These are phyloP conservation scores for Pinus taeda DNA, from an alignment of 75 land plant species.

Conservation along the genomic window DNA sequence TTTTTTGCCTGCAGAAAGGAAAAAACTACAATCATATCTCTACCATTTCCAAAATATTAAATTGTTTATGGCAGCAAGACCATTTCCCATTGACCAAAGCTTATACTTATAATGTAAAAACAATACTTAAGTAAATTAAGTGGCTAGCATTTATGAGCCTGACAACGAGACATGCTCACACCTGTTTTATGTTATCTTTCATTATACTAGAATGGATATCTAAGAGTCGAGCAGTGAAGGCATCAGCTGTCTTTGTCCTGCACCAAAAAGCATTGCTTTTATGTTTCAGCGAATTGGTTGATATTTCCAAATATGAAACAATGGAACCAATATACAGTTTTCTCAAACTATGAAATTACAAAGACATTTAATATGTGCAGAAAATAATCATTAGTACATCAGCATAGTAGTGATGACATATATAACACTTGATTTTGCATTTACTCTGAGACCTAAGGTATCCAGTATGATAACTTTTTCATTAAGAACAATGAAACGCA, in stretches of 20 bases:
- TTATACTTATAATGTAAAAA: not conserved
- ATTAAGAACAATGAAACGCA: not conserved
- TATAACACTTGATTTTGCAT: conserved; percentile 1
- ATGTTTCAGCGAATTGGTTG: not conserved
- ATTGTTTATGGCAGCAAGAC: not conserved
- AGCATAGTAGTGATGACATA: not conserved
- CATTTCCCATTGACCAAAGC: not conserved
- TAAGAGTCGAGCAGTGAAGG: conserved; percentile 81
- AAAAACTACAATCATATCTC: not conserved
- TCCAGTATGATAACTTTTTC: too few relatives aligned
- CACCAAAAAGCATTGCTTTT: conserved; percentile 11
- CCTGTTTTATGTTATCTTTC: conserved; percentile 76
- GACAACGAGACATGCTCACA: conserved; percentile 9
- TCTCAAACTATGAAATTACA: not conserved
- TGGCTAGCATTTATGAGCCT: not conserved
- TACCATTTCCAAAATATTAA: not conserved
- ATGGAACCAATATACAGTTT: not conserved
- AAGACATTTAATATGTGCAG: not conserved
- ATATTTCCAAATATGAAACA: not conserved
- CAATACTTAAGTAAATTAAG: not conserved
- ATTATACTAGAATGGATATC: conserved; percentile 79
- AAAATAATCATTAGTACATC: not conserved
- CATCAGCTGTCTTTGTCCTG: conserved; percentile 86
- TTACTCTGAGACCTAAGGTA: not conserved
- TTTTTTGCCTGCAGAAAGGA: not conserved